Evolutionary conservation across 805 yeast genomes (phyloP).

Genomic region (Osmozyma mogii): DNA sequence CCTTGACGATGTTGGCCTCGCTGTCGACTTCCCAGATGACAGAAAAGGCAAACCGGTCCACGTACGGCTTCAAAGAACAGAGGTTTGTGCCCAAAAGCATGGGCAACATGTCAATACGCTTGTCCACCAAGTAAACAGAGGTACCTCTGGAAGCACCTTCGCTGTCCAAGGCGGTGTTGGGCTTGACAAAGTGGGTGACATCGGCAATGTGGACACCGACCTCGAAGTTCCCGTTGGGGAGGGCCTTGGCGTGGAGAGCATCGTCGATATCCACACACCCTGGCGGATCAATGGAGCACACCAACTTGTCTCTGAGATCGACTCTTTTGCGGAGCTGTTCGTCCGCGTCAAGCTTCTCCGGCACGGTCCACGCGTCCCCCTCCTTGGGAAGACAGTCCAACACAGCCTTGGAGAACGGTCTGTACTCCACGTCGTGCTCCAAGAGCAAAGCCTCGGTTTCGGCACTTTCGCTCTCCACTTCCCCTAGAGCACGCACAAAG

Average conservation of each 20-base stretch:
- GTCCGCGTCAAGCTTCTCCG: slow-evolving; percentile 50
- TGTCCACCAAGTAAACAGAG: slow-evolving; percentile 92
- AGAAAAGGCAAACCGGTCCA: slow-evolving; percentile 92
- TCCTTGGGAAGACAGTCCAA: slow-evolving; percentile 87
- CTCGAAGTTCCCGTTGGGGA: slow-evolving; percentile 92
- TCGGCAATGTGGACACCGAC: slow-evolving; percentile 99
- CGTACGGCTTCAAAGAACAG: slow-evolving; percentile 91
- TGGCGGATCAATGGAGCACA: slow-evolving; percentile 97
- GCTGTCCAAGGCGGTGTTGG: slow-evolving; percentile 83
- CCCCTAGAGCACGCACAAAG: slow-evolving; percentile 84
- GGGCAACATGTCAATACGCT: slow-evolving; percentile 98
- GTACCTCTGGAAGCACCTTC: slow-evolving; percentile 98
- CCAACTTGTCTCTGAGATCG: slow-evolving; percentile 81
- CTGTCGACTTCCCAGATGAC: slow-evolving; percentile 92
- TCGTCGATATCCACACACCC: slow-evolving; percentile 98
- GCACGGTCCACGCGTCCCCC: slow-evolving; percentile 91
- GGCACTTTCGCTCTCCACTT: slow-evolving; percentile 83
- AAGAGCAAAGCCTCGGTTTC: slow-evolving; percentile 91
- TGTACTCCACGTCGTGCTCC: slow-evolving; percentile 94
- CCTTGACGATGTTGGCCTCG: slow-evolving; percentile 75
- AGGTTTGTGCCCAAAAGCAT: slow-evolving; percentile 89
- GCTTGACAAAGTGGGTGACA: slow-evolving; percentile 93
- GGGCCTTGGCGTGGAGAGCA: slow-evolving; percentile 78
- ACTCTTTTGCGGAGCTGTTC: slow-evolving; percentile 54
- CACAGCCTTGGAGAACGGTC: slow-evolving; percentile 91